These are phyloP conservation scores for Bipolaris gigantea DNA, from an alignment of 2,329 filamentous ascomycete species.

Conservation along the genomic window DNA sequence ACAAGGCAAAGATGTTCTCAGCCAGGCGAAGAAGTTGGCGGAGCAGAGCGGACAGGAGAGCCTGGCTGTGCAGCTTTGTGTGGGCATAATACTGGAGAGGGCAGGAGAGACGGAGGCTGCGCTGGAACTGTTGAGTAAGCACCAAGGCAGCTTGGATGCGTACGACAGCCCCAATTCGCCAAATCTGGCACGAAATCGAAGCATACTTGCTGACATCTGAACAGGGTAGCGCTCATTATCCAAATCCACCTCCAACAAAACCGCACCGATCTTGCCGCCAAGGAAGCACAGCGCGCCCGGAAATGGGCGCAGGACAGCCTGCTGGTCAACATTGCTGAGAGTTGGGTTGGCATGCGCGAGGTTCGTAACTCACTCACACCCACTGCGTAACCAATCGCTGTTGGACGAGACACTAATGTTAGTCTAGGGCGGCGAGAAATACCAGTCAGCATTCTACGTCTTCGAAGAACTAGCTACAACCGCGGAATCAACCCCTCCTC, in stretches of 20 bases:
- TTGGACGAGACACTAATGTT: neutral
- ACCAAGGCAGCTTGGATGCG: constrained; percentile 80
- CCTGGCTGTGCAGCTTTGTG: constrained; percentile 75
- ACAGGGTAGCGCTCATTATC: constrained; percentile 79
- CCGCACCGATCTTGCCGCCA: constrained; percentile 83
- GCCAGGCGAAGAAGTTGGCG: constrained; percentile 70
- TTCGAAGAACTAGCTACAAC: constrained; percentile 94
- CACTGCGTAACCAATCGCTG: constrained; percentile 18
- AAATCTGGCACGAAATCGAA: too few relatives aligned
- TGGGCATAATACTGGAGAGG: constrained; percentile 78
- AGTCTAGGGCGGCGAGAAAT: constrained; percentile 84
- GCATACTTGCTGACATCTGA: constrained; percentile 3
- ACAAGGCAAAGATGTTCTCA: constrained; percentile 46
- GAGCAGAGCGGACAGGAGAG: constrained; percentile 69
- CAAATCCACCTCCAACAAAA: constrained; percentile 94
- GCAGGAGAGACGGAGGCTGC: constrained; percentile 85
- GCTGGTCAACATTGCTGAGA: constrained; percentile 90
- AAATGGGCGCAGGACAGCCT: constrained; percentile 95
- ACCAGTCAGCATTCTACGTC: constrained; percentile 96
- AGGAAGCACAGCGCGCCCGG: constrained; percentile 83
- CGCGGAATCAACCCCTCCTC: constrained; percentile 74
- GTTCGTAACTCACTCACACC: constrained; percentile 54
- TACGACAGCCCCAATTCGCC: constrained; percentile 44
- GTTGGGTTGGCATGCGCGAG: constrained; percentile 87
- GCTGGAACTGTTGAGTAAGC: constrained; percentile 73